Conservation (phyloP, 2,329 filamentous ascomycete genomes). For the Trichoderma hamatum region DNA sequence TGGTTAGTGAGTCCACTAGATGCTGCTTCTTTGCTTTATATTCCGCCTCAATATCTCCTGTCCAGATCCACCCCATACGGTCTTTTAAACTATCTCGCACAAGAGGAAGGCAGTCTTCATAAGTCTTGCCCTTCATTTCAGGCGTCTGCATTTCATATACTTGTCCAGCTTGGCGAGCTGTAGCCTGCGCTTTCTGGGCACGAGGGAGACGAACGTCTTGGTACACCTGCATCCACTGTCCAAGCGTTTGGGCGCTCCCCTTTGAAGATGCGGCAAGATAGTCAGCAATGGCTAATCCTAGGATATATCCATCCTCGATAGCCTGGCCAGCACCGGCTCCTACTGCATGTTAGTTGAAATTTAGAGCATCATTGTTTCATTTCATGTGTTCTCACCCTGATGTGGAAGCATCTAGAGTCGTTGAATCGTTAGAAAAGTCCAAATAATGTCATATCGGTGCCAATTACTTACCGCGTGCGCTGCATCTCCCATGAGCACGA, state of each 20-base stretch:
- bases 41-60: slow-evolving; percentile 16
- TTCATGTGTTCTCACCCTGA: background rate
- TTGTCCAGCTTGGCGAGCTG: slow-evolving; percentile 14
- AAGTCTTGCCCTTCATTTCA: slow-evolving; percentile 11
- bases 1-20: background rate
- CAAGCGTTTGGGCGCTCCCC: background rate
- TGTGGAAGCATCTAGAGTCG: slow-evolving; percentile 18
- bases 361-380: no score
- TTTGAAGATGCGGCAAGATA: background rate
- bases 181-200: slow-evolving; percentile 21
- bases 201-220: slow-evolving; percentile 16
- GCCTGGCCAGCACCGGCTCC: slow-evolving; percentile 49
- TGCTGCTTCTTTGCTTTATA: slow-evolving; percentile 4
- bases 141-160: slow-evolving; percentile 16
- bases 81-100: slow-evolving; percentile 20
- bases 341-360: background rate
- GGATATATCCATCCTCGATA: slow-evolving; percentile 40
- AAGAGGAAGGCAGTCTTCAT: slow-evolving; percentile 3
- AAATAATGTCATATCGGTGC: slow-evolving; percentile 33
- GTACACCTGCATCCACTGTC: slow-evolving; percentile 12
- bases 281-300: slow-evolving; percentile 1
- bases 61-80: slow-evolving; percentile 20
- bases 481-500: slow-evolving; percentile 46
- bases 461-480: slow-evolving; percentile 48
- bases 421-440: background rate